Conservation (phyloP, 164 flowering plant species). For the Stephania yunnanensis region DNA sequence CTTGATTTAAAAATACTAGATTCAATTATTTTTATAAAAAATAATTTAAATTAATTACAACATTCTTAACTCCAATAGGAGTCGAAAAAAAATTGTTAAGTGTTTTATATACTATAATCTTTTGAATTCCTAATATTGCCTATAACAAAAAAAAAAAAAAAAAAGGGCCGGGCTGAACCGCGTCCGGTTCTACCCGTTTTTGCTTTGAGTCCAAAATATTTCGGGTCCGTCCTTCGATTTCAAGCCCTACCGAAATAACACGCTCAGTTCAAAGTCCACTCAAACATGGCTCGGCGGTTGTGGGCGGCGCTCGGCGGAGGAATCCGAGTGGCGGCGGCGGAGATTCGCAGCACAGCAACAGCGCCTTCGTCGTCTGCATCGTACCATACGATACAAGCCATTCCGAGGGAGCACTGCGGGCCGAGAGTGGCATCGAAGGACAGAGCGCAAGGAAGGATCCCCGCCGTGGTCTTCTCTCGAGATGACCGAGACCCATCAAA, state of each 20-base stretch:
- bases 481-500: conserved; percentile 16
- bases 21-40: too few relatives aligned
- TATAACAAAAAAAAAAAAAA: too few relatives aligned
- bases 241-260: background rate
- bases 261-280: background rate
- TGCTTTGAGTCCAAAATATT: background rate
- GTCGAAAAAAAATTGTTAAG: too few relatives aligned
- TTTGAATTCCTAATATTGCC: too few relatives aligned
- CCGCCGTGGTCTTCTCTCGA: conserved; percentile 69
- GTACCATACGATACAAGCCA: conserved; percentile 76
- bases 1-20: too few relatives aligned
- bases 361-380: conserved; percentile 2
- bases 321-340: background rate
- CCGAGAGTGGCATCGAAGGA: conserved; percentile 45
- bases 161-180: too few relatives aligned
- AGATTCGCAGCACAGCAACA: background rate
- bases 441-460: conserved; percentile 76
- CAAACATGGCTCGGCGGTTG: background rate
- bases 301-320: background rate
- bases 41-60: too few relatives aligned
- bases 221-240: background rate
- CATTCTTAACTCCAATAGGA: too few relatives aligned
- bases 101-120: too few relatives aligned
- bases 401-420: conserved; percentile 61
- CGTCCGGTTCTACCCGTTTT: background rate